Base-by-base conservation (phyloP, 129 eudicot species). In the Oenanthe sinensis region DNA sequence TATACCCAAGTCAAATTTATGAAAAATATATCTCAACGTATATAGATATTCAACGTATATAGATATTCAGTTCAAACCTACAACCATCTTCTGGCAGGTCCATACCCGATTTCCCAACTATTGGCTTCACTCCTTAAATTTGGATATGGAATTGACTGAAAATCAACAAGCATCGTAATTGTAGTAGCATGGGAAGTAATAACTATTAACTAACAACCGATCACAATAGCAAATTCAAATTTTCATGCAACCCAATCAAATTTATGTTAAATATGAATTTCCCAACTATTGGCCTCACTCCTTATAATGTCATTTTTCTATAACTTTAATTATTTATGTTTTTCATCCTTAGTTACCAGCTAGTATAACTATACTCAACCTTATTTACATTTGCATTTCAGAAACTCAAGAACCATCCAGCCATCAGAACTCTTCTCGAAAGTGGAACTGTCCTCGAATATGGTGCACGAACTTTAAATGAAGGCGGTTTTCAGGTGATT, bases 141-240 rank as follows among this genome's bases (percentile, higher is more conserved):
- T 84, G 97, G 99, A 86, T 92, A 95, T 71, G 99, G 99, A 83
- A 95, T 87, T 69, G 99, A 92, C 99, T 95, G 98, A 87, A 91
- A 93, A 81, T 91, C 89, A 86, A 84, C 81, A 82, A 89, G 81
- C 83, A 89, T 87, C 83, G 82, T 85, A 81, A 81, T 83, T 82
- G 43, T 79, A 81, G 79, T 82, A 81, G 73, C 8, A 81, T 73
- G 39, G 76, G 47, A 65, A 70, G 14, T 81, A 71, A 37, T 26
- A 68, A 52, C n/a, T n/a, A n/a, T n/a, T n/a, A n/a, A n/a, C 78
- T 42, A 17, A 74, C 13, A 79, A 68, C 36, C 45, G 20, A 76
- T 76, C 50, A 43, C 30, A n/a, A 70, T 19, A 70, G 44, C 69
- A 58, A 8, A 54, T 17, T 54, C 8, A 20, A 22, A 20, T 4